Evolutionary conservation across 257 asterid genomes (phyloP), one percentile per base, ranked within the genome.

Genomic region (Nicotiana knightiana): DNA sequence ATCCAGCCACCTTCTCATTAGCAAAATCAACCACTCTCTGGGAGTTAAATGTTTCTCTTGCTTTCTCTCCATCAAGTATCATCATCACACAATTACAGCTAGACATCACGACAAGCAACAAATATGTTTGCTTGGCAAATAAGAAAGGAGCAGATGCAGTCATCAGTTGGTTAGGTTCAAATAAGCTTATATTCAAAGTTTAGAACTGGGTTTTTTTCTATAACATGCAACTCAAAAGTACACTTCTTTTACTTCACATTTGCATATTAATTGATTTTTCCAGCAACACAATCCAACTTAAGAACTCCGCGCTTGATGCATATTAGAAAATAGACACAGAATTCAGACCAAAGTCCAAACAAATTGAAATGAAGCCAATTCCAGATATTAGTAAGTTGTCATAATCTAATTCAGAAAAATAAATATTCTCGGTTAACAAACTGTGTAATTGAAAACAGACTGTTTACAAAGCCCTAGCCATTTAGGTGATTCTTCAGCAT

Each of bases 261-360:
- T 66, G 48, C 73, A 6, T 66, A 66, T 32, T 66, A 67, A 67
- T 67, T 67, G 76, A 67, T 33, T 67, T 67, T 67, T 67, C 76
- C 54, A 67, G 54, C 76, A 35, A 18, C 76, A 67, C 2, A 67
- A 35, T 17, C 4, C 17, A 67, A 18, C 30, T 67, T 18, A 67
- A 67, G 54, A 35, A 35, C 37, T 35, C 76, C 30, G 39, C 4
- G 30, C 17, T 67, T 67, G 76, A 67, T 67, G 76, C 48, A 17
- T 9, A 17, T 35, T 17, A 35, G 35, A 39, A 37, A 35, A 67
- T n/a, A 67, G 9, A 67, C 39, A 67, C 2, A 53, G 54, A 67
- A 35, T 37, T 33, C 48, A 3, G 54, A 67, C 30, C 76, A 67
- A 67, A 67, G 53, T 33, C 28, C 76, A 67, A 67, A 67, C 76